These are phyloP conservation scores for Cinnamomum chago DNA, from an alignment of 164 flowering plant genomes.

Conservation along the genomic window DNA sequence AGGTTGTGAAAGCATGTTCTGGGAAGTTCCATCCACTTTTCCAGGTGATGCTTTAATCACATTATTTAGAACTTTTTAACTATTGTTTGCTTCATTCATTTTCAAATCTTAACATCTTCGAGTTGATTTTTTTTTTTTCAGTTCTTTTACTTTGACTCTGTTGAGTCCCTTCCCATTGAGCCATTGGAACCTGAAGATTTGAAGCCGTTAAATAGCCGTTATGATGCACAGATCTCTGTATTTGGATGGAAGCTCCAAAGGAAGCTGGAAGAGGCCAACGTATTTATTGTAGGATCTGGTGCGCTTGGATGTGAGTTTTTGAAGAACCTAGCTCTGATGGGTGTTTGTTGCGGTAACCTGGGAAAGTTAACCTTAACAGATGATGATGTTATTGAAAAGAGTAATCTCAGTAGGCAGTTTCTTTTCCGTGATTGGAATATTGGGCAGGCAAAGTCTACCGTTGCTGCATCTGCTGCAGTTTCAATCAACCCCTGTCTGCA, in stretches of 20 bases:
- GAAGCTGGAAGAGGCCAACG: conserved; percentile 66
- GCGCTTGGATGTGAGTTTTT: conserved; percentile 92
- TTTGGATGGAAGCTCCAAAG: conserved; percentile 80
- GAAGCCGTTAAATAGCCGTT: conserved; percentile 60
- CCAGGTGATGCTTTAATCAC: conserved; percentile 45
- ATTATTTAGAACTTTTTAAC: background rate
- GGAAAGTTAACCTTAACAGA: conserved; percentile 79
- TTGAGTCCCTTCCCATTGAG: conserved; percentile 73
- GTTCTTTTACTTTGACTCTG: conserved; percentile 82
- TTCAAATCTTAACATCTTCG: background rate
- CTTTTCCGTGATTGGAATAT: conserved; percentile 94
- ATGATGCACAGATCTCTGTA: conserved; percentile 89
- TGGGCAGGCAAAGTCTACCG: conserved; percentile 91
- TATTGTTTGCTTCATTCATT: background rate
- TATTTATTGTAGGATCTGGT: conserved; percentile 83
- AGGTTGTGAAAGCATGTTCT: conserved; percentile 91
- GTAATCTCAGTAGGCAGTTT: conserved; percentile 87
- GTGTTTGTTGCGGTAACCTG: conserved; percentile 53
- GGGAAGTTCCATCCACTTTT: conserved; percentile 90
- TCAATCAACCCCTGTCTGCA: conserved; percentile 50
- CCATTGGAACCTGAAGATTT: conserved; percentile 54
- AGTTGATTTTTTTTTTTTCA: conserved; percentile 20
- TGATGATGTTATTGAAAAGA: conserved; percentile 94
- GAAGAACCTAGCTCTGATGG: conserved; percentile 82
- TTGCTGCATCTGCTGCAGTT: conserved; percentile 76